These are phyloP conservation scores for Brassica carinata DNA, from an alignment of 345 rosid genomes.

Conservation along the genomic window DNA sequence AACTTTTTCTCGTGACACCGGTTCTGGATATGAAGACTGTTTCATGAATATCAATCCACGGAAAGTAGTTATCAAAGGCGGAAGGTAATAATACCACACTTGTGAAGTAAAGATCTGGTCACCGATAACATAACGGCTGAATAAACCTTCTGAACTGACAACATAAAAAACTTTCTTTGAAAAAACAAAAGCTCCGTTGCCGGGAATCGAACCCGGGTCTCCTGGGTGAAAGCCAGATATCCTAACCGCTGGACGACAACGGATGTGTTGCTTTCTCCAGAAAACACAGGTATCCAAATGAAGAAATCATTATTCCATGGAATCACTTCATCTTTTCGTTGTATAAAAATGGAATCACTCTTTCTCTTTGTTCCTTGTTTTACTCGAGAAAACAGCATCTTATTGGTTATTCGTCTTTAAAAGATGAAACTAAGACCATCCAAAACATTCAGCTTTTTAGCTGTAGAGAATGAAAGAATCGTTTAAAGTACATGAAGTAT, in stretches of 20 bases:
- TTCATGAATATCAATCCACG: too few species aligned
- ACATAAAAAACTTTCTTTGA: background rate
- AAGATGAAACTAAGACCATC: slow-evolving; percentile 27
- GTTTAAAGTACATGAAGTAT: slow-evolving; percentile 30
- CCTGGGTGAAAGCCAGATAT: slow-evolving; percentile 97
- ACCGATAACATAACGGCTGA: slow-evolving; percentile 1
- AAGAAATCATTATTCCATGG: background rate
- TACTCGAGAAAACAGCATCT: slow-evolving; percentile 42
- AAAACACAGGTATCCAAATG: background rate
- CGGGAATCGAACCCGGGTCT: slow-evolving; percentile 99
- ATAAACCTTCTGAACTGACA: background rate
- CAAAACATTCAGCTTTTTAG: slow-evolving; percentile 13
- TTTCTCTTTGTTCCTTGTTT: slow-evolving; percentile 28
- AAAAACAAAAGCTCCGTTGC: slow-evolving; percentile 60
- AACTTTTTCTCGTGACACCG: too few species aligned
- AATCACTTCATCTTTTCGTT: background rate
- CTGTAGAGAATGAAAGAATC: slow-evolving; percentile 34
- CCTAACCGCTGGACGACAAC: slow-evolving; percentile 99
- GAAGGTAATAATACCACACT: background rate
- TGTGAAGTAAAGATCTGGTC: slow-evolving; percentile 2
- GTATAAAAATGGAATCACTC: background rate
- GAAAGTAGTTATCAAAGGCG: background rate
- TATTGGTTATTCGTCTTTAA: slow-evolving; percentile 12
- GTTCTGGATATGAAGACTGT: too few species aligned
- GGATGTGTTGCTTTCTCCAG: slow-evolving; percentile 27